These are phyloP conservation scores for Bruguiera gymnorhiza DNA, from an alignment of 345 rosid genomes.

Conservation along the genomic window DNA sequence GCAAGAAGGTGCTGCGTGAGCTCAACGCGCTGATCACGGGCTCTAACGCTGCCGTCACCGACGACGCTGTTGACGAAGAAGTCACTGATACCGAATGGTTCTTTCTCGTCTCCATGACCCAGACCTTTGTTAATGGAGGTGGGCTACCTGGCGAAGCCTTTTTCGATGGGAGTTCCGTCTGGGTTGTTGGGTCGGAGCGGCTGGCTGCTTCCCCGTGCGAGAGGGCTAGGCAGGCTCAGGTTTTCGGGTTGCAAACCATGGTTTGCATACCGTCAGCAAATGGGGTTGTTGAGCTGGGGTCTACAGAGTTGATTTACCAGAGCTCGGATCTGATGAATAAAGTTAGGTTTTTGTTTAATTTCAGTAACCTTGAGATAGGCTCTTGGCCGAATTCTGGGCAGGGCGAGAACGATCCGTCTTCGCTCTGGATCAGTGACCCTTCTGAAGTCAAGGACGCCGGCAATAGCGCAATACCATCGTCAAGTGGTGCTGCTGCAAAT, in stretches of 20 bases:
- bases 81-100: constrained; percentile 98
- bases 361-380: constrained; percentile 47
- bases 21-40: constrained; percentile 84
- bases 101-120: constrained; percentile 88
- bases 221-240: constrained; percentile 65
- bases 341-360: constrained; percentile 65
- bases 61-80: constrained; percentile 76
- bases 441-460: constrained; percentile 42
- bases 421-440: constrained; percentile 74
- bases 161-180: constrained; percentile 44
- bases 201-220: constrained; percentile 57
- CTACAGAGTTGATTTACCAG: constrained; percentile 63
- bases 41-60: constrained; percentile 32
- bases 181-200: constrained; percentile 68
- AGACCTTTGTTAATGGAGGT: constrained; percentile 56
- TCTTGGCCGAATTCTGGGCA: constrained; percentile 62
- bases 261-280: constrained; percentile 70
- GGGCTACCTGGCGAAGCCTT: constrained; percentile 83
- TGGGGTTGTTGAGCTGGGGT: constrained; percentile 91
- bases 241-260: constrained; percentile 71
- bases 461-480: constrained; percentile 7
- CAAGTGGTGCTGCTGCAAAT: not conserved
- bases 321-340: constrained; percentile 71
- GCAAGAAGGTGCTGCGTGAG: constrained; percentile 70
- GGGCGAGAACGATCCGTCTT: constrained; percentile 75